These are phyloP conservation scores for Tricharina praecox DNA, from an alignment of 495 filamentous ascomycete genomes.

Conservation along the genomic window DNA sequence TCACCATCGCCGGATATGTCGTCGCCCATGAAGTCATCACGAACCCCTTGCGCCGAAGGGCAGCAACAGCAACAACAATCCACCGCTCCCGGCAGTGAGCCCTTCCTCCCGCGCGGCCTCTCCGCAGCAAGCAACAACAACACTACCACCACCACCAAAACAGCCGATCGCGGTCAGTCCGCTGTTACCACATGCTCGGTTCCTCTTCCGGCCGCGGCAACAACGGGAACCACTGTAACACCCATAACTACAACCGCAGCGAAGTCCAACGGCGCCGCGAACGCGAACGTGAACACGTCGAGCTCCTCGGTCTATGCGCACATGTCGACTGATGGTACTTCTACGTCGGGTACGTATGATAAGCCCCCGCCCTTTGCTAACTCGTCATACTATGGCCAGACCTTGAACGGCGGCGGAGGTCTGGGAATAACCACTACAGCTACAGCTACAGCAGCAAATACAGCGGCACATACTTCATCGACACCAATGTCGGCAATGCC, in stretches of 20 bases:
- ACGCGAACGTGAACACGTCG: no score
- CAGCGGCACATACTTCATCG: background rate
- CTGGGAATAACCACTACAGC: background rate
- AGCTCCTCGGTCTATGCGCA: no score
- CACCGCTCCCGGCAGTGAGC: slow-evolving; percentile 1
- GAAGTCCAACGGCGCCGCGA: no score
- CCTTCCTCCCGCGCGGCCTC: slow-evolving; percentile 12
- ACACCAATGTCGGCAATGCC: background rate
- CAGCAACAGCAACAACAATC: no score
- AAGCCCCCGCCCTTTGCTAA: slow-evolving; percentile 12
- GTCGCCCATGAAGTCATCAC: background rate
- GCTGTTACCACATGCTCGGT: no score
- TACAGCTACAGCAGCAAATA: background rate
- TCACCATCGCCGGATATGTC: no score
- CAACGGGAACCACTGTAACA: no score
- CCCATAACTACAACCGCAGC: no score
- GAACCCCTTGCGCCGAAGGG: background rate
- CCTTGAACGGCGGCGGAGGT: background rate
- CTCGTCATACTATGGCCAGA: background rate
- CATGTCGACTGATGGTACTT: no score
- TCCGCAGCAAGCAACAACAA: slow-evolving; percentile 8
- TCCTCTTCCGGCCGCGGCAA: no score
- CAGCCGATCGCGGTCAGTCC: no score
- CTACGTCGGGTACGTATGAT: slow-evolving; percentile 24
- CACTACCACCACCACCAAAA: slow-evolving; percentile 7